A percentile compares a stretch with the other conserved stretches of the same genome.
Conservation (phyloP, 495 filamentous ascomycete species). For the Daldinia bambusicola region DNA sequence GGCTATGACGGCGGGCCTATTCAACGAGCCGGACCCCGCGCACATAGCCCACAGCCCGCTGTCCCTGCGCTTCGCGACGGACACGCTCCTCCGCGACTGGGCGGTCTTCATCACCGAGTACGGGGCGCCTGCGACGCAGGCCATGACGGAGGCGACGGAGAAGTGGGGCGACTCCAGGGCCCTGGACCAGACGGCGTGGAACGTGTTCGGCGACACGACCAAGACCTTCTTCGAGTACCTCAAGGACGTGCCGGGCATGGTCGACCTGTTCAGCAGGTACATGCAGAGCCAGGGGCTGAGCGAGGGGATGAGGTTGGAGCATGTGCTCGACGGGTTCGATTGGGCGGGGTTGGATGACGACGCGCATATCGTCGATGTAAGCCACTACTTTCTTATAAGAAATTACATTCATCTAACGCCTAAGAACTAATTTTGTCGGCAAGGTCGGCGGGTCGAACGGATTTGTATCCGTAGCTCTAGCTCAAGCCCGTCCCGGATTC, state of each 20-base stretch:
- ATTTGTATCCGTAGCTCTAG: background rate
- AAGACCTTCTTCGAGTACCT: background rate
- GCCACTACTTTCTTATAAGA: background rate
- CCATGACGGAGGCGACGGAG: background rate
- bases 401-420: background rate
- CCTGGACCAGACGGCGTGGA: background rate
- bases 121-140: background rate
- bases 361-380: background rate
- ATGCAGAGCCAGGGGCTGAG: slow-evolving; percentile 3
- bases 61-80: background rate
- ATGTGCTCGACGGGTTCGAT: background rate
- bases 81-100: background rate
- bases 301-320: background rate
- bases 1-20: background rate
- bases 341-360: background rate
- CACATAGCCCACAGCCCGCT: background rate
- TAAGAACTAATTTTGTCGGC: background rate
- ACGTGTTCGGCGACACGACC: background rate
- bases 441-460: background rate
- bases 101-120: background rate
- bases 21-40: background rate
- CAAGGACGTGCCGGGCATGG: background rate
- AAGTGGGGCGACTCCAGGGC: slow-evolving; percentile 1
- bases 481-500: background rate
- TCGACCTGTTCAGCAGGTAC: background rate